Base-by-base conservation (phyloP, 495 filamentous ascomycete genomes). In the Xylaria curta region DNA sequence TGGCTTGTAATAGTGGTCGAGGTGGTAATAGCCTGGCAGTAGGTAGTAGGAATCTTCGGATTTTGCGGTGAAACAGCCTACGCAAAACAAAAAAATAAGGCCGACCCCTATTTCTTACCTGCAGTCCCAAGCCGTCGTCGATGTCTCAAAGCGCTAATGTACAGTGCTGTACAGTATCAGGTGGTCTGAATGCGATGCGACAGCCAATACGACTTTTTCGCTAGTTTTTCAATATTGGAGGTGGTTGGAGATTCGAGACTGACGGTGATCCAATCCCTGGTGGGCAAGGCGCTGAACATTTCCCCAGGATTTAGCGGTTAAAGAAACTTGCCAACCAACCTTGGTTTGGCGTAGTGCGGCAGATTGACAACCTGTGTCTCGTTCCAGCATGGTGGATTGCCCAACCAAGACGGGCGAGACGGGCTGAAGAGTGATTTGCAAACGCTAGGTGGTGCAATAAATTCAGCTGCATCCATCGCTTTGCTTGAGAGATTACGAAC, bases 31-130 rank as follows among this genome's bases (percentile, higher is more conserved):
- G n/a, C n/a, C 49, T 53, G 21, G 10, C 24, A 53, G 49, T n/a
- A n/a, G 28, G 58, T 15, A 38, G 24, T 8, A 60, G 66, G 21
- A 28, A 38, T 51, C 24, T 60, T 28, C 60, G 72, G 70, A 31
- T 26, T 21, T 24, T 54, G 69, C 74, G 72, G 66, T 71, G 71
- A 78, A 75, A 71, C 40, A 70, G 9, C 42, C 49, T 36, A 64
- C 42, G 33, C 73, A 74, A 75, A 58, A 71, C 75, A 75, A 60
- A 70, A 78, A 79, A 75, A 76, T 73, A 73, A 67, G 62, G 76
- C 75, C 69, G 56, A 68, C 62, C 68, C 68, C 68, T 65, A 51
- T 62, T 70, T 63, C 68, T 51, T 51, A 44, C 49, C 40, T 65
- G 28, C 44, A 51, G 49, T 44, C 68, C 70, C 73, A 73, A 66